Percentiles rank a stretch among this genome's conserved stretches.
These are phyloP conservation scores for Boletus patriciae DNA, from an alignment of 768 basidiomycete genomes.

Conservation along the genomic window DNA sequence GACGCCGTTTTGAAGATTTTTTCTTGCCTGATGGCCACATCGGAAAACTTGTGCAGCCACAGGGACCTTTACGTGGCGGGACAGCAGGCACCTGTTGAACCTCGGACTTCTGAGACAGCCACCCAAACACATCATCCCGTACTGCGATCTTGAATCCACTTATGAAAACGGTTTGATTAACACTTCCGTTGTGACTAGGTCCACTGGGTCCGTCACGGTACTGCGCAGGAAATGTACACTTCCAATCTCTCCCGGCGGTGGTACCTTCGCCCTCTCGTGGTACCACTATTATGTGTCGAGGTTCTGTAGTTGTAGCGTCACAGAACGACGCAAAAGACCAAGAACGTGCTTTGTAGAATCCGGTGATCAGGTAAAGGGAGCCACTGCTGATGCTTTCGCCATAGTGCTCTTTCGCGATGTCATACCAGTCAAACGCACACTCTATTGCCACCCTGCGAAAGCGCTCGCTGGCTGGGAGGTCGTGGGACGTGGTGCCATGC, in stretches of 20 bases:
- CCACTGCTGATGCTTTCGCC: too few relatives aligned
- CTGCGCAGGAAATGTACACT: background rate
- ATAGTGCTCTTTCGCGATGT: too few relatives aligned
- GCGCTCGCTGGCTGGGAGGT: slow-evolving; percentile 6
- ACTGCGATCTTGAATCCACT: background rate
- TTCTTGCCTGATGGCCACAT: background rate
- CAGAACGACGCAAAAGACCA: too few relatives aligned
- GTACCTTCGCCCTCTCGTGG: background rate
- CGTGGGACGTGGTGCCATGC: slow-evolving; percentile 21
- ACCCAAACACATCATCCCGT: background rate
- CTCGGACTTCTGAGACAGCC: background rate
- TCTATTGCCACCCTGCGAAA: slow-evolving; percentile 1
- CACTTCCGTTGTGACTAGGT: background rate
- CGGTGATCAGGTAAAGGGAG: too few relatives aligned
- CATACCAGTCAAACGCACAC: too few relatives aligned
- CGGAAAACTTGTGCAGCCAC: background rate
- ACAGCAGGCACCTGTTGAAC: background rate
- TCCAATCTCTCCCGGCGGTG: background rate
- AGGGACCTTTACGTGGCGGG: background rate
- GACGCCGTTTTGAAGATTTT: background rate
- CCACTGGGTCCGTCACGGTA: background rate
- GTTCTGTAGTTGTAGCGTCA: too few relatives aligned
- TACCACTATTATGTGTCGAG: too few relatives aligned
- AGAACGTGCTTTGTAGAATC: too few relatives aligned
- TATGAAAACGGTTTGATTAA: background rate